Evolutionary conservation across 805 yeast species (phyloP).

Genomic region (Ogataea trehalophila): DNA sequence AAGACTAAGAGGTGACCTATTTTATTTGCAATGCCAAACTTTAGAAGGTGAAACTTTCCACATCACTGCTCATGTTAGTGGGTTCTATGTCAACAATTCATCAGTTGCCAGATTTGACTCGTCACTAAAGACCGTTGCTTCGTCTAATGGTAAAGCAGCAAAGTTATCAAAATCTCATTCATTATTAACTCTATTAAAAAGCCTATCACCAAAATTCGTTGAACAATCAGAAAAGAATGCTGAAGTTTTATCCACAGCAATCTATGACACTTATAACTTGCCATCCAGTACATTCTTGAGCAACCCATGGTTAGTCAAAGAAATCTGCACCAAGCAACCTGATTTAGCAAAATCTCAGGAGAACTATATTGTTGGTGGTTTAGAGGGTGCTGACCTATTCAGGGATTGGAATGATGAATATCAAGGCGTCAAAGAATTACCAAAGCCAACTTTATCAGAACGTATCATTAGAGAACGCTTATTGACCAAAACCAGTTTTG

Average conservation of each 20-base stretch:
- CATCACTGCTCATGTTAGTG: slow-evolving; percentile 73
- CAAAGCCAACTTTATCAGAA: slow-evolving; percentile 49
- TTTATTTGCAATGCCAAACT: slow-evolving; percentile 71
- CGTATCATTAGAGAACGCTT: slow-evolving; percentile 73
- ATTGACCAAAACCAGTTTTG: slow-evolving; percentile 64
- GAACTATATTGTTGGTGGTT: slow-evolving; percentile 47
- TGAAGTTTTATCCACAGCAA: slow-evolving; percentile 35
- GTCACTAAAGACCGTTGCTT: slow-evolving; percentile 32
- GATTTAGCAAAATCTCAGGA: slow-evolving; percentile 62
- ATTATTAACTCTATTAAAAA: slow-evolving; percentile 54
- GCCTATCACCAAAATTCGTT: slow-evolving; percentile 60
- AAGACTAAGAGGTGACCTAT: slow-evolving; percentile 67
- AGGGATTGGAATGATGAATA: slow-evolving; percentile 91
- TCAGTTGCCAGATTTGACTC: slow-evolving; percentile 71
- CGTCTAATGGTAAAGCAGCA: slow-evolving; percentile 26
- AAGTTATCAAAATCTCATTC: slow-evolving; percentile 39
- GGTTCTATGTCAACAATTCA: slow-evolving; percentile 73
- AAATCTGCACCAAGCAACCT: slow-evolving; percentile 28
- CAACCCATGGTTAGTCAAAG: slow-evolving; percentile 72
- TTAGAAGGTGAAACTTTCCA: slow-evolving; percentile 76
- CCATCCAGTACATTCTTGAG: slow-evolving; percentile 60
- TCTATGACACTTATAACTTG: slow-evolving; percentile 52
- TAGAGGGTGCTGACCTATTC: slow-evolving; percentile 50
- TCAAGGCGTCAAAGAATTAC: slow-evolving; percentile 75
- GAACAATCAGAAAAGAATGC: slow-evolving; percentile 50